Conservation (phyloP, 1,284 basidiomycete genomes). For the Pascua sp. region DNA sequence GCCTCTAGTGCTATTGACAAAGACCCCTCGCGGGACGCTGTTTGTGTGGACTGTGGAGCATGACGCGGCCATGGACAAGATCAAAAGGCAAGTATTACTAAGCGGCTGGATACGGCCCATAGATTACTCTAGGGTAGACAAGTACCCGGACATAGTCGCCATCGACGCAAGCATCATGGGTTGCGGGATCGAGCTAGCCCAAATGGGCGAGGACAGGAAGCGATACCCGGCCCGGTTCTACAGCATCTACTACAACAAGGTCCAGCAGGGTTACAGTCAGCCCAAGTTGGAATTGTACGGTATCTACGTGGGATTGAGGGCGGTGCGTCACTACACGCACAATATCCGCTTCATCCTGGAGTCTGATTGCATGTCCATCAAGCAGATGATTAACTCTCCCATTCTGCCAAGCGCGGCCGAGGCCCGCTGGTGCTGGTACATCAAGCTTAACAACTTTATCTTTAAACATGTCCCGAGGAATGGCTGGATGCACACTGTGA, state of each 20-base stretch:
- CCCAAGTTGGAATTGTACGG: constrained; percentile 11
- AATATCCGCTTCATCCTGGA: constrained; percentile 6
- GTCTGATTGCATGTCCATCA: constrained; percentile 6
- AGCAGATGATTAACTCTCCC: constrained; percentile 10
- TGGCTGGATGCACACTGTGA: constrained; percentile 2
- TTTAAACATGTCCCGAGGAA: constrained; percentile 4
- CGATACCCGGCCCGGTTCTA: constrained; percentile 7
- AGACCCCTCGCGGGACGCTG: not conserved
- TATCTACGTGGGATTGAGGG: constrained; percentile 3
- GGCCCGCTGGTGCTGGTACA: constrained; percentile 13
- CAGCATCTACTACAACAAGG: constrained; percentile 10
- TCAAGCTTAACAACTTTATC: constrained; percentile 7
- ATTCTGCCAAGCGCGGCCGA: too few relatives aligned
- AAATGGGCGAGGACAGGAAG: constrained; percentile 2
- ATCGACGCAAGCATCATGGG: too few relatives aligned
- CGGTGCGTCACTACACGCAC: not conserved
- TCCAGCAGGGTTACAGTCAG: too few relatives aligned
- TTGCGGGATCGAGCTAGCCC: constrained; percentile 2
- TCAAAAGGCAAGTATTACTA: not conserved
- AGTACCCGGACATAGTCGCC: not conserved
- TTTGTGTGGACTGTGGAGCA: not conserved
- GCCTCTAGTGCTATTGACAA: constrained; percentile 1
- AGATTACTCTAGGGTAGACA: not conserved
- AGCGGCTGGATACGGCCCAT: not conserved
- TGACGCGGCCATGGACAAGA: not conserved